Evolutionary conservation across 805 yeast species (phyloP).

Genomic region (Candida ascalaphidarum): DNA sequence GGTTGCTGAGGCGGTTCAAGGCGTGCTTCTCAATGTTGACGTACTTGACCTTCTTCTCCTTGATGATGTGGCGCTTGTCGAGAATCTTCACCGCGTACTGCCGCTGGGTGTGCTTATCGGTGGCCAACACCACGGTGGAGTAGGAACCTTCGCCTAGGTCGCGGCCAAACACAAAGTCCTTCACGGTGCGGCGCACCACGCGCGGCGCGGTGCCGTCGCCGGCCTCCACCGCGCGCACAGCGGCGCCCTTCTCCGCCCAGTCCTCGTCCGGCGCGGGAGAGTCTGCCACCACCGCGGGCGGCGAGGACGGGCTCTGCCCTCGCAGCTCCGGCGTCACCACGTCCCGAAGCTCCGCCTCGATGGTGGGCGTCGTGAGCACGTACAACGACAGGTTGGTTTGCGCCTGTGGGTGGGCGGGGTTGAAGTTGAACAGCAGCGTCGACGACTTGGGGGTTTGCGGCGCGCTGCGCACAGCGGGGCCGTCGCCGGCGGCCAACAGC

Average conservation of each 20-base stretch:
- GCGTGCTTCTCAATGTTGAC: conserved; percentile 81
- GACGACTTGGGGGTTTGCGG: conserved; percentile 25
- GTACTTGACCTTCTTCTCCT: conserved; percentile 76
- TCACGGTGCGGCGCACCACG: conserved; percentile 27
- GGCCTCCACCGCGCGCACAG: conserved; percentile 9
- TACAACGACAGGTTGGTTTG: conserved; percentile 28
- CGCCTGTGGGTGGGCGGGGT: conserved; percentile 11
- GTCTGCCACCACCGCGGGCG: too few relatives aligned
- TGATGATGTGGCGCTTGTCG: conserved; percentile 70
- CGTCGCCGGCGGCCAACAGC: conserved; percentile 9
- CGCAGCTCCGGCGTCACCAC: conserved; percentile 5
- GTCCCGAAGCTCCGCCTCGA: conserved; percentile 12
- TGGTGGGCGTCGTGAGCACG: conserved; percentile 23
- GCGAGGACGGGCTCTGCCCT: neutral
- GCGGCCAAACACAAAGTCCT: conserved; percentile 33
- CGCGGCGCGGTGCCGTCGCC: conserved; percentile 5
- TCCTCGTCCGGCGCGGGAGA: conserved; percentile 8
- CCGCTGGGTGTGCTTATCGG: conserved; percentile 42
- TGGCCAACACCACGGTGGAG: conserved; percentile 37
- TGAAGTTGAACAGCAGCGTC: conserved; percentile 23
- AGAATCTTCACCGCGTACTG: conserved; percentile 70
- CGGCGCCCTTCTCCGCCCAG: conserved; percentile 30
- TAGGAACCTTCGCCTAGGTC: conserved; percentile 39
- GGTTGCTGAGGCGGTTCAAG: conserved; percentile 53
- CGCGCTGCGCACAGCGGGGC: conserved; percentile 11